Conservation (phyloP, 441 rosid species). For the Pelargonium australe region DNA sequence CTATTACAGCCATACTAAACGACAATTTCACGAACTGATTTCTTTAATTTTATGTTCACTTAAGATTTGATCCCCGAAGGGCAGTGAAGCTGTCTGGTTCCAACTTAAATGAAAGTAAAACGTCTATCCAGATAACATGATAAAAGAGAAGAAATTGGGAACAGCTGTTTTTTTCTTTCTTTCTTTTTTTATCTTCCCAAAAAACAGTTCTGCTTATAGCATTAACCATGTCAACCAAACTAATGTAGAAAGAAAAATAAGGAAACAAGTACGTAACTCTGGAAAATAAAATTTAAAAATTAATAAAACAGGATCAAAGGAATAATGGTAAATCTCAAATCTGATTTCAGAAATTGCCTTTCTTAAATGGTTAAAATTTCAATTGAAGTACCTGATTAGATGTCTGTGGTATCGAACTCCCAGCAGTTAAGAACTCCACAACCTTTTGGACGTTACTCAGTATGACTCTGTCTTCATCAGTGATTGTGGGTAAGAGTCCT, state of each 20-base stretch:
- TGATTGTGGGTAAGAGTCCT: slow-evolving; percentile 67
- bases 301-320: neutral
- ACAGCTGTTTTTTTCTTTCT: neutral
- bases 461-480: slow-evolving; percentile 73
- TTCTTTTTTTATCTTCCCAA: too few relatives aligned
- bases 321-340: neutral
- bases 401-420: slow-evolving; percentile 50
- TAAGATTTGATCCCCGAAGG: neutral
- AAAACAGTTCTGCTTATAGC: neutral
- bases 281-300: neutral
- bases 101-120: neutral
- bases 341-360: neutral
- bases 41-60: neutral
- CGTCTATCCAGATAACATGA: neutral
- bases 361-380: neutral
- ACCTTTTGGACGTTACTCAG: slow-evolving; percentile 75
- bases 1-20: neutral
- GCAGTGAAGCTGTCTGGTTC: neutral
- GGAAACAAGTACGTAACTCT: neutral
- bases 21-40: neutral
- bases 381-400: slow-evolving; percentile 51
- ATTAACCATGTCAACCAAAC: neutral
- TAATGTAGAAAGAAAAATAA: neutral
- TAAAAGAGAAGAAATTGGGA: neutral
- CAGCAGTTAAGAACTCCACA: slow-evolving; percentile 64